phyloP scores from a whole-genome alignment of 2,329 filamentous ascomycete species.

The Phialemoniopsis sp. region DNA sequence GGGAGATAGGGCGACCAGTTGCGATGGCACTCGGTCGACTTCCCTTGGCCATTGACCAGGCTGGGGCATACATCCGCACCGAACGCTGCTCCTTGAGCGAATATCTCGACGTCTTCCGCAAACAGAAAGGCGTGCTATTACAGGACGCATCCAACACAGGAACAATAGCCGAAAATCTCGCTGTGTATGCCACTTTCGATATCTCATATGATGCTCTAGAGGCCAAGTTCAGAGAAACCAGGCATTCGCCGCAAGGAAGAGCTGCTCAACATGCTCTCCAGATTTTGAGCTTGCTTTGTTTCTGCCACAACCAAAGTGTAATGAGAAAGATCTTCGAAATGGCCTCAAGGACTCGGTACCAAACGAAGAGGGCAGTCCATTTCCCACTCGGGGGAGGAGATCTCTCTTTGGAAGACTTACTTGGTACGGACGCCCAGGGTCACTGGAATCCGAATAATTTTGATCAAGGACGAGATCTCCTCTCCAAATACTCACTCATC shows the following conservation, averaged over 20 bases:
- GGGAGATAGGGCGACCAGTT: conserved; percentile 8
- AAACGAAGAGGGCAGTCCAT: not conserved
- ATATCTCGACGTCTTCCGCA: conserved; percentile 10
- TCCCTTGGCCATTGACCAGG: conserved; percentile 21
- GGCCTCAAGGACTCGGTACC: conserved; percentile 5
- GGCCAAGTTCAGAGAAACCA: conserved; percentile 5
- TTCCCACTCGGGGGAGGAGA: too few relatives aligned
- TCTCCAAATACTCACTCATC: too few relatives aligned
- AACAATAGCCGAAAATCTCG: conserved; percentile 7
- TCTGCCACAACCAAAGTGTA: conserved; percentile 19
- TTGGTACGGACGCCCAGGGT: too few relatives aligned
- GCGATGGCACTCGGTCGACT: conserved; percentile 15
- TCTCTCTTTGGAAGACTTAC: too few relatives aligned
- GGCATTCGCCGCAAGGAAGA: not conserved
- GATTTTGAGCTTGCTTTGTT: conserved; percentile 17
- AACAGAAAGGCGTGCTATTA: conserved; percentile 9
- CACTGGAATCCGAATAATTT: too few relatives aligned
- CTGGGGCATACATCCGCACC: conserved; percentile 11
- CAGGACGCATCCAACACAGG: conserved; percentile 6
- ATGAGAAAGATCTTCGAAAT: conserved; percentile 8
- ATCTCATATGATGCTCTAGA: conserved; percentile 14
- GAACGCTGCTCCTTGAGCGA: conserved; percentile 5
- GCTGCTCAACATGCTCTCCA: conserved; percentile 15
- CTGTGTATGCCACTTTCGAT: conserved; percentile 18
- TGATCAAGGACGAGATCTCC: too few relatives aligned